Conservation (phyloP, 176 grass and related monocot species). For the Cocos nucifera region DNA sequence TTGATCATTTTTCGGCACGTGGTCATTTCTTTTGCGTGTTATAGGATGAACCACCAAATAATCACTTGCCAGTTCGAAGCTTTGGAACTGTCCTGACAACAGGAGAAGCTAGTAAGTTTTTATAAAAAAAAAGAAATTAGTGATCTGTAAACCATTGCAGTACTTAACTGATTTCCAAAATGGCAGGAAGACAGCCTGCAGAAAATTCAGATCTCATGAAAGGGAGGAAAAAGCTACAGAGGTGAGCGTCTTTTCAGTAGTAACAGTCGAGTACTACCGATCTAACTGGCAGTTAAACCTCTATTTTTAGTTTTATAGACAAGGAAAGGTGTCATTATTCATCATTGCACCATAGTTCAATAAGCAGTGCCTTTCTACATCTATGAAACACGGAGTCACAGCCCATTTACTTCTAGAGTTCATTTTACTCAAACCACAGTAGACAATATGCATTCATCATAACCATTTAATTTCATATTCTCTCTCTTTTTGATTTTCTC, state of each 20-base stretch:
- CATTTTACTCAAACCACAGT: no score
- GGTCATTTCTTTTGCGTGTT: slow-evolving; percentile 2
- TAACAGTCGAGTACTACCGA: neutral
- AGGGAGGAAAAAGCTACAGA: slow-evolving; percentile 35
- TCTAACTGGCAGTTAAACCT: slow-evolving; percentile 1
- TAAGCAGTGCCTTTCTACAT: no score
- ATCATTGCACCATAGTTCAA: no score
- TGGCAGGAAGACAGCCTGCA: slow-evolving; percentile 41
- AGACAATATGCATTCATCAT: no score
- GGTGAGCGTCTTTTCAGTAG: slow-evolving; percentile 20
- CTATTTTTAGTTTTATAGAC: no score
- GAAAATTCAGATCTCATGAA: slow-evolving; percentile 24
- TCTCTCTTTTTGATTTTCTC: no score
- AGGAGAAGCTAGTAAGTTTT: slow-evolving; percentile 34
- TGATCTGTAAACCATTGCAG: slow-evolving; percentile 7
- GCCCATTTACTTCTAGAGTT: no score
- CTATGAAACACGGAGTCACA: no score
- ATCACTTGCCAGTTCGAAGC: slow-evolving; percentile 34
- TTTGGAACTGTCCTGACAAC: slow-evolving; percentile 57
- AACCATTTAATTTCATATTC: no score
- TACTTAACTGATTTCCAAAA: slow-evolving; percentile 20
- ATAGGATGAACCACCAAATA: slow-evolving; percentile 43
- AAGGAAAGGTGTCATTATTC: no score
- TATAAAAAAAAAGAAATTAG: neutral
- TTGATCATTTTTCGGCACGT: neutral